phyloP scores from a whole-genome alignment of 73 alveolate species.

The Symbiodinium natans region DNA sequence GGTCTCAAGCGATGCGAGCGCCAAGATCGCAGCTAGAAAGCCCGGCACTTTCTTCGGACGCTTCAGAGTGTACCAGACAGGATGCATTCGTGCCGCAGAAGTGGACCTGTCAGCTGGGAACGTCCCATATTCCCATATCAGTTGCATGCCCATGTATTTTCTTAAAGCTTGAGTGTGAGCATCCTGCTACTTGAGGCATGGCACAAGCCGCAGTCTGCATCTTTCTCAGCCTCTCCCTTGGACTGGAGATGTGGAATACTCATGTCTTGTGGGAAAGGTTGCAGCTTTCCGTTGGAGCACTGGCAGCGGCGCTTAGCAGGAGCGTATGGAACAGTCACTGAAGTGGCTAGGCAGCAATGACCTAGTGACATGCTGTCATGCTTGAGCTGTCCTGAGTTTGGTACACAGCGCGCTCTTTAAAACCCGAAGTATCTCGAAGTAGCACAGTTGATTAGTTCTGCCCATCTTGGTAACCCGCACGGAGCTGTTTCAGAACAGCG shows the following conservation, averaged over 20 bases:
- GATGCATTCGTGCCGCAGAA: too few species aligned
- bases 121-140: neutral
- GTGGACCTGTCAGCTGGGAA: neutral
- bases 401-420: neutral
- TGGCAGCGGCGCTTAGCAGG: constrained; percentile 27
- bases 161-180: too few species aligned
- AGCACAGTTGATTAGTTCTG: too few species aligned
- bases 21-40: neutral
- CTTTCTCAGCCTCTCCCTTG: neutral
- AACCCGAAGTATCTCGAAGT: neutral
- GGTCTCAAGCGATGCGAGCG: constrained; percentile 8
- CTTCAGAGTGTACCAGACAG: neutral
- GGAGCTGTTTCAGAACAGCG: too few species aligned
- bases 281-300: constrained; percentile 37
- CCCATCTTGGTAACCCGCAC: too few species aligned
- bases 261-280: neutral
- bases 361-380: neutral
- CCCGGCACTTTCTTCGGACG: neutral
- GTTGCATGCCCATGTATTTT: too few species aligned
- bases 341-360: neutral
- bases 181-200: neutral
- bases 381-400: neutral
- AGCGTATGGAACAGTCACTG: neutral
- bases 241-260: neutral
- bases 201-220: neutral